Base-by-base conservation (phyloP, 2,329 filamentous ascomycete genomes). In the Trichoderma simmonsii region DNA sequence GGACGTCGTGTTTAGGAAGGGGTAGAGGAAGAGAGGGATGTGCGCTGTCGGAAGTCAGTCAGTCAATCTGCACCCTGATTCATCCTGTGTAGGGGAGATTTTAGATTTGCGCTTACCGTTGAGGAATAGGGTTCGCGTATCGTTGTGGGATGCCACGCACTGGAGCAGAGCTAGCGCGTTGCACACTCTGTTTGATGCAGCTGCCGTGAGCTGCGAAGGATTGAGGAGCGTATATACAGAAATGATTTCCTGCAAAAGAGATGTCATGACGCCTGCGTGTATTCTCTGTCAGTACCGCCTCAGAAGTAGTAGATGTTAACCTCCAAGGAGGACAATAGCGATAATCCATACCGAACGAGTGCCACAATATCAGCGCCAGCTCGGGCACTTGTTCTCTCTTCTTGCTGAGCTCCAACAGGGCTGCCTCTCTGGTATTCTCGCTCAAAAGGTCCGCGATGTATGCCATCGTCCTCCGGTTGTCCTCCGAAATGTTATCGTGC, bases 351-450 rank as follows among this genome's bases (percentile, higher is more conserved):
- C 95, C 96, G 79, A 98, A 98, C 4, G 95, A 98, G 82, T 99
- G 96, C 96, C 96, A 99, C 74, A 99, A 86, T 73, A 99, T 97
- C 77, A 99, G 86, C 61, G 96, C 96, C 73, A 99, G 86, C 84
- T 99, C 96, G 0, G 96, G 95, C 18, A 99, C 96, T 83, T 98
- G 96, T 83, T 99, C 96, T 71, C 96, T 88, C 88, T 99, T 99
- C 87, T 99, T 99, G 85, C 95, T 98, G 66, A 99, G 87, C 82
- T 99, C 96, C 79, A 99, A 87, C 70, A 99, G 87, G 64, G 96
- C 96, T 5, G 93, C 91, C 85, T 98, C 96, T 74, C 96, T 89
- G 32, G 94, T 95, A 77, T 88, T 90, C 75, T 95, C 93, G 81
- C 94, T 95, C 79, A 98, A 88, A 72, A 98, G 87, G 81, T 98